Conservation (phyloP, 495 filamentous ascomycete genomes). For the Staphylotrichum longicolle region DNA sequence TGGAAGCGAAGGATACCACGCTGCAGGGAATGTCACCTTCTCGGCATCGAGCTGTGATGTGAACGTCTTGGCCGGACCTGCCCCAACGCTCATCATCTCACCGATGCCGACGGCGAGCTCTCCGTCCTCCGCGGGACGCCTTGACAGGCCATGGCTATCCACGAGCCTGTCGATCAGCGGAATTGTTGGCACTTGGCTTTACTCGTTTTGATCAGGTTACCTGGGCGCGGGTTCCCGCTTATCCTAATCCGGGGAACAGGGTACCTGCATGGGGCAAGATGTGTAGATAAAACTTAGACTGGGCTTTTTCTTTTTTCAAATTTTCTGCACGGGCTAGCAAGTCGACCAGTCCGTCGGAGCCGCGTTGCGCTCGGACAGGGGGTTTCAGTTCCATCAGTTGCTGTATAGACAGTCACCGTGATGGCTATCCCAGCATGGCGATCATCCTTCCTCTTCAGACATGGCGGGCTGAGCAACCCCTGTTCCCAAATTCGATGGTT, state of each 20-base stretch:
- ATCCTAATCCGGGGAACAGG: slow-evolving; percentile 12
- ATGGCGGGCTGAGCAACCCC: slow-evolving; percentile 3
- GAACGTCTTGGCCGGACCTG: slow-evolving; percentile 24
- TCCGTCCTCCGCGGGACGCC: background rate
- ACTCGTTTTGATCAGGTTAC: slow-evolving; percentile 22
- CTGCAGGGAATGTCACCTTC: slow-evolving; percentile 32
- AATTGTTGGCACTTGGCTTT: slow-evolving; percentile 24
- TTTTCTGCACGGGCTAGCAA: background rate
- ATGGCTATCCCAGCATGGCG: background rate
- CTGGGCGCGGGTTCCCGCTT: slow-evolving; percentile 6
- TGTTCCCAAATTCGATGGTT: background rate
- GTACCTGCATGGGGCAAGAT: slow-evolving; percentile 27
- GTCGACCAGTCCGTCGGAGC: too few relatives aligned
- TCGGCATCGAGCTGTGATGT: slow-evolving; percentile 26
- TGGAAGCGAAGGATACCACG: slow-evolving; percentile 32
- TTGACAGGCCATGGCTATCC: slow-evolving; percentile 17
- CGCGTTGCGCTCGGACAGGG: too few relatives aligned
- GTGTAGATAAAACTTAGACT: background rate
- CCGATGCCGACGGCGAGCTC: slow-evolving; percentile 12
- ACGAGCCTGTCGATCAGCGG: slow-evolving; percentile 26
- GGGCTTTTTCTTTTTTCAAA: slow-evolving; percentile 5
- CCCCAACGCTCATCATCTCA: slow-evolving; percentile 18
- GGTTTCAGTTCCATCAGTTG: too few relatives aligned
- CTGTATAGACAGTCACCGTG: background rate
- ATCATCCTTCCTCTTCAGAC: slow-evolving; percentile 7